A percentile compares a stretch with the other conserved stretches of the same genome.
These are phyloP conservation scores for Sordariomycetes sp. DNA, from an alignment of 2,329 filamentous ascomycete genomes.

Conservation along the genomic window DNA sequence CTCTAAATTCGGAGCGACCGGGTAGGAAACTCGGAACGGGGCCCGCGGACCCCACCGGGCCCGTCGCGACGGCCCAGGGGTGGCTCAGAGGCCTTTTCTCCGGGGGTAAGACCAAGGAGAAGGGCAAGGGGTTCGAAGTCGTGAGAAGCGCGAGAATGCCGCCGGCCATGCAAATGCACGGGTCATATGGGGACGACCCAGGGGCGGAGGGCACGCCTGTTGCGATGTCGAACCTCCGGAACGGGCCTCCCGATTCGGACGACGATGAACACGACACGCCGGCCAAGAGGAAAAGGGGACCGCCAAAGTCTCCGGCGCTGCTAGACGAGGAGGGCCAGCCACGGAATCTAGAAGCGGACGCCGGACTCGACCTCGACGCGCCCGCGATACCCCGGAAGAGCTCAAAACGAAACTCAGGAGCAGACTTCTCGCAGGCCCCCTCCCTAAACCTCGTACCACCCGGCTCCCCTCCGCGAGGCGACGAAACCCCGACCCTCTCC, in stretches of 20 bases:
- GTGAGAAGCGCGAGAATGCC: slow-evolving; percentile 83
- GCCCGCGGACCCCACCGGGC: slow-evolving; percentile 85
- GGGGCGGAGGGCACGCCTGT: slow-evolving; percentile 55
- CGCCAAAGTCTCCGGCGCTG: slow-evolving; percentile 15
- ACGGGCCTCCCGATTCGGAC: slow-evolving; percentile 50
- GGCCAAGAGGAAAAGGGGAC: slow-evolving; percentile 19
- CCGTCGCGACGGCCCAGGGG: slow-evolving; percentile 75
- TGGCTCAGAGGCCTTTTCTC: slow-evolving; percentile 76
- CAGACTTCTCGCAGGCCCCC: slow-evolving; percentile 17
- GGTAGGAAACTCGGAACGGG: slow-evolving; percentile 84
- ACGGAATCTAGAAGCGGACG: slow-evolving; percentile 23
- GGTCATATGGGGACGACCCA: slow-evolving; percentile 49
- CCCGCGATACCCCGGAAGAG: slow-evolving; percentile 60
- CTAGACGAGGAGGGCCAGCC: slow-evolving; percentile 2
- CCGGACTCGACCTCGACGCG: slow-evolving; percentile 18
- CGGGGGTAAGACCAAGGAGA: slow-evolving; percentile 84
- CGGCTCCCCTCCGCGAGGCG: slow-evolving; percentile 6
- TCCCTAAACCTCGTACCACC: slow-evolving; percentile 19
- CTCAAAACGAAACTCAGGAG: slow-evolving; percentile 46
- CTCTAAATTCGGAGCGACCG: slow-evolving; percentile 67
- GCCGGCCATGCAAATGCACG: slow-evolving; percentile 31
- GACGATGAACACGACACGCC: slow-evolving; percentile 14
- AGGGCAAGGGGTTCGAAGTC: slow-evolving; percentile 93
- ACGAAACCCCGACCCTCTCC: slow-evolving; percentile 6
- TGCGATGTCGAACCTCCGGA: slow-evolving; percentile 44